These are phyloP conservation scores for Phytophthora citrophthora DNA, from an alignment of 352 stramenopile species.

Conservation along the genomic window DNA sequence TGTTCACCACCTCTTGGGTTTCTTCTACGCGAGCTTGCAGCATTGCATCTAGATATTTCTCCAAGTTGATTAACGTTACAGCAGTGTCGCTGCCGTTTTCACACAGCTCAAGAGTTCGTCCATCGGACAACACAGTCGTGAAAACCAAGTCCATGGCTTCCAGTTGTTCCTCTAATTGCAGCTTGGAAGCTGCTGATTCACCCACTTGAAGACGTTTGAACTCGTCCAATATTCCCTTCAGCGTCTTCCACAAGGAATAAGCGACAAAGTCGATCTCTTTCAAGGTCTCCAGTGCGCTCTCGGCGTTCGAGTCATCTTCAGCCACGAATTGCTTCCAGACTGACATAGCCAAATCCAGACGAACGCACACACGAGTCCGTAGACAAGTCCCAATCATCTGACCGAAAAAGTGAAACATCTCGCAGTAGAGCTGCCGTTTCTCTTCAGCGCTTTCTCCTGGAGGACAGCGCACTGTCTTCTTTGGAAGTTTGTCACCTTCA, in stretches of 20 bases:
- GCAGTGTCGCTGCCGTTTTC: constrained; percentile 33
- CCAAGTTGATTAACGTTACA: constrained; percentile 60
- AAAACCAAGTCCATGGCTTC: constrained; percentile 76
- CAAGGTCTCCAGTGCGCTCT: constrained; percentile 49
- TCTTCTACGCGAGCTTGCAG: constrained; percentile 53
- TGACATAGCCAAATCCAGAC: constrained; percentile 69
- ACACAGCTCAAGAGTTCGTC: constrained; percentile 52
- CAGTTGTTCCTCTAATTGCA: constrained; percentile 51
- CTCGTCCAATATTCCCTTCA: constrained; percentile 41
- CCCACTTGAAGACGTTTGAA: constrained; percentile 5
- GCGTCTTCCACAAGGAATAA: constrained; percentile 58
- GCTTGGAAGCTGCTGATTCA: neutral
- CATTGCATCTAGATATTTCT: constrained; percentile 53
- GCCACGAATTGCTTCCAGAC: constrained; percentile 82
- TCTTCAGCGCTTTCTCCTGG: constrained; percentile 49
- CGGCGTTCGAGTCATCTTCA: constrained; percentile 39
- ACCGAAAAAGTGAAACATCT: constrained; percentile 92
- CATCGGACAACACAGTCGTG: constrained; percentile 78
- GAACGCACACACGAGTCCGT: constrained; percentile 78
- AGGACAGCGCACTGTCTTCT: neutral
- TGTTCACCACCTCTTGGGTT: constrained; percentile 55
- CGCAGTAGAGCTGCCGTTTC: constrained; percentile 63
- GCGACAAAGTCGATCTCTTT: constrained; percentile 74
- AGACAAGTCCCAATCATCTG: constrained; percentile 91
- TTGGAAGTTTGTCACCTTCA: neutral